Evolutionary conservation across 164 flowering plant genomes (phyloP).

Genomic region (Nymphaea thermarum): DNA sequence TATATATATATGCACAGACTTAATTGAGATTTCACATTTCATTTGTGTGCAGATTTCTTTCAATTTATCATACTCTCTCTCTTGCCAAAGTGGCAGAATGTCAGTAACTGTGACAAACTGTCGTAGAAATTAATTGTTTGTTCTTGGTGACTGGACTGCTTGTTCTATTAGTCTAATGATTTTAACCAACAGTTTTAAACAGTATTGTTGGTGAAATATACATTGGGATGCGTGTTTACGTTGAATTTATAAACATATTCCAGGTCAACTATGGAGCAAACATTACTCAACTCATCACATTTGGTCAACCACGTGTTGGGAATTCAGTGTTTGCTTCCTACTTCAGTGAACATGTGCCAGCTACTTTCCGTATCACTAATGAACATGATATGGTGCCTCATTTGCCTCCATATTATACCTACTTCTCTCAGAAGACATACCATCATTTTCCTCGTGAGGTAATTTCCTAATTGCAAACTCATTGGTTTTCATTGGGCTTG

Average conservation of each 20-base stretch:
- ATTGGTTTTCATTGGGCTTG: background rate
- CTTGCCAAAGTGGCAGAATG: no score
- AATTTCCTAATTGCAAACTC: slow-evolving; percentile 6
- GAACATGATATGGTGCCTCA: slow-evolving; percentile 93
- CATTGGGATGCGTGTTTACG: background rate
- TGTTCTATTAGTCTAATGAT: no score
- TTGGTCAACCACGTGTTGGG: slow-evolving; percentile 98
- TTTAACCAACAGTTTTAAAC: no score
- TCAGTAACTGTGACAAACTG: no score
- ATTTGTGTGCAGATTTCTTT: no score
- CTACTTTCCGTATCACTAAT: slow-evolving; percentile 66
- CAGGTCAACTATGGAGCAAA: slow-evolving; percentile 54
- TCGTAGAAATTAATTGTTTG: no score
- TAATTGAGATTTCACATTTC: no score
- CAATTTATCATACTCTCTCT: no score
- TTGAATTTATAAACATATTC: background rate
- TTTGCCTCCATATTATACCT: slow-evolving; percentile 78
- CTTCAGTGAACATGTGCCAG: slow-evolving; percentile 57
- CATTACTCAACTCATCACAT: slow-evolving; percentile 72
- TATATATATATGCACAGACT: no score
- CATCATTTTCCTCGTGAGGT: slow-evolving; percentile 98
- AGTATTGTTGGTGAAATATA: no score
- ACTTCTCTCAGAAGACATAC: slow-evolving; percentile 78
- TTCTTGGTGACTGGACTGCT: no score
- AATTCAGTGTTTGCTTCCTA: slow-evolving; percentile 83